These are phyloP conservation scores for Salvia rosmarinus DNA, from an alignment of 257 asterid genomes.

Conservation along the genomic window DNA sequence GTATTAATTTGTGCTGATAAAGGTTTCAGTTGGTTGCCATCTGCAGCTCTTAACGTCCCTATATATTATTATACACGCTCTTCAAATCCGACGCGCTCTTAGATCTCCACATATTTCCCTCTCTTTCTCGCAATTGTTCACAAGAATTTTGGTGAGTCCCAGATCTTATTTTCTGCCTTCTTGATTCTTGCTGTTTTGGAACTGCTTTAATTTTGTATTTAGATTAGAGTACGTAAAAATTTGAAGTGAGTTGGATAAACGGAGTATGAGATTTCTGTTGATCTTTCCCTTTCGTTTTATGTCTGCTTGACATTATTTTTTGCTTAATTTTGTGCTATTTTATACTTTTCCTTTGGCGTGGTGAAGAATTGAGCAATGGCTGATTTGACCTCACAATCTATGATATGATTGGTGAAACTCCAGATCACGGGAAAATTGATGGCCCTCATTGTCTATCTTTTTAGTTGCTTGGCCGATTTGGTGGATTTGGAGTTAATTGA, in stretches of 20 bases:
- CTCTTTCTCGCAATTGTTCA: conserved; percentile 29
- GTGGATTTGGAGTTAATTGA: conserved; percentile 23
- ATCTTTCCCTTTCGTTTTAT: background rate
- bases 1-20: background rate
- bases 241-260: background rate
- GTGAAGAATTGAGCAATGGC: conserved; percentile 26
- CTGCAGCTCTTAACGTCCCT: background rate
- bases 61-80: conserved; percentile 25
- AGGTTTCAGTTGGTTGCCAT: conserved; percentile 37
- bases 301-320: conserved; percentile 12
- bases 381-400: conserved; percentile 32
- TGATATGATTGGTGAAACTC: conserved; percentile 17
- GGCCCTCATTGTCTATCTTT: background rate
- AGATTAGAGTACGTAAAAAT: conserved; percentile 1
- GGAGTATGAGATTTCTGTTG: conserved; percentile 8
- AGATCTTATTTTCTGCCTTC: conserved; percentile 30
- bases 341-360: background rate
- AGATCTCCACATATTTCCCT: conserved; percentile 46
- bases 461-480: conserved; percentile 25
- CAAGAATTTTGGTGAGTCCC: conserved; percentile 36
- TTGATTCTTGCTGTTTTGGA: background rate
- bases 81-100: conserved; percentile 19
- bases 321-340: conserved; percentile 15
- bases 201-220: background rate
- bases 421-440: conserved; percentile 30